Percentiles rank a stretch among this genome's conserved stretches.
Conservation (phyloP, 495 filamentous ascomycete genomes). For the Neurospora sp. region DNA sequence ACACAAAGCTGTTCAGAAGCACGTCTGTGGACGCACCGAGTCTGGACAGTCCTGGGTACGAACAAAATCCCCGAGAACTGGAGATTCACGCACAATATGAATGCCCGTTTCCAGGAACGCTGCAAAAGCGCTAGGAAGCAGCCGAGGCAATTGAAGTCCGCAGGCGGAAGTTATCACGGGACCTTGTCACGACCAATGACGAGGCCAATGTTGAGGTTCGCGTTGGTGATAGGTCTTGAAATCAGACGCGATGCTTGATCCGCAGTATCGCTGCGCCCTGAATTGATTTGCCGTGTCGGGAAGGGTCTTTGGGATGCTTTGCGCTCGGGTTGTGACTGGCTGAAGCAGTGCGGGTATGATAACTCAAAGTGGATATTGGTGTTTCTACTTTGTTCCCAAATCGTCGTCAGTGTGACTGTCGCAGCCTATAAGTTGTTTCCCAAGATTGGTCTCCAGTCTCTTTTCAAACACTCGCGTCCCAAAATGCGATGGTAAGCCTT, state of each 20-base stretch:
- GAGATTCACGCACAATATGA: background rate
- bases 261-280: slow-evolving; percentile 23
- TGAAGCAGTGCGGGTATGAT: slow-evolving; percentile 9
- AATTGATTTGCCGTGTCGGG: slow-evolving; percentile 34
- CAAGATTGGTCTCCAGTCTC: slow-evolving; percentile 1
- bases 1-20: background rate
- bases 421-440: slow-evolving; percentile 15
- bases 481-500: background rate
- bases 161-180: slow-evolving; percentile 41
- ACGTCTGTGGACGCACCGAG: background rate
- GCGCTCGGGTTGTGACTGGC: slow-evolving; percentile 27
- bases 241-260: slow-evolving; percentile 25
- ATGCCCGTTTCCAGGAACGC: background rate
- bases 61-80: background rate
- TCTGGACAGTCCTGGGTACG: background rate
- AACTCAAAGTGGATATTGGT: slow-evolving; percentile 11
- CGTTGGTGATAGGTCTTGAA: slow-evolving; percentile 37
- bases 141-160: slow-evolving; percentile 35
- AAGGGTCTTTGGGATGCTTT: slow-evolving; percentile 15
- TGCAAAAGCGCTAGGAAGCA: slow-evolving; percentile 30
- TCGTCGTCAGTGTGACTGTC: slow-evolving; percentile 9
- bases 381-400: slow-evolving; percentile 3
- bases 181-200: slow-evolving; percentile 35
- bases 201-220: slow-evolving; percentile 22
- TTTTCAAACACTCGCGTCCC: slow-evolving; percentile 3